Percentiles rank a stretch among this genome's conserved stretches.
phyloP scores from a whole-genome alignment of 2,329 filamentous ascomycete genomes.

The Rhynchosporium secalis region DNA sequence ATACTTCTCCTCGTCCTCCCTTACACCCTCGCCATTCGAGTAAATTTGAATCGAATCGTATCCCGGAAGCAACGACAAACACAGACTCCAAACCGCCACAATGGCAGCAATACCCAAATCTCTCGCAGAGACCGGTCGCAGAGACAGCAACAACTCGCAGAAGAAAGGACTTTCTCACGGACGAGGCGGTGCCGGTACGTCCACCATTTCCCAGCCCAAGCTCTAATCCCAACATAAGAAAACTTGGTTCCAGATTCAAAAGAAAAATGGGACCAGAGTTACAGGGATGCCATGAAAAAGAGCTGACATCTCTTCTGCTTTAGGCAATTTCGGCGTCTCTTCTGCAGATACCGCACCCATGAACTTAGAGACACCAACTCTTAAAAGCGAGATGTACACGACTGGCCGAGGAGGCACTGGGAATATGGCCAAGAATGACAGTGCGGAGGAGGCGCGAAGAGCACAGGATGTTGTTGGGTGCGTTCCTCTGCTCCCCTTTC shows the following conservation, averaged over 20 bases:
- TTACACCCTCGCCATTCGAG: neutral
- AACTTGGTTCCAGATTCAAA: too few relatives aligned
- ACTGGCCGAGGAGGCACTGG: constrained; percentile 86
- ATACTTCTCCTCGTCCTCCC: neutral
- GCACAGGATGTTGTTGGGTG: constrained; percentile 80
- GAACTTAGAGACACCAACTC: constrained; percentile 77
- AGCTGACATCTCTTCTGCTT: neutral
- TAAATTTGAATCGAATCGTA: neutral
- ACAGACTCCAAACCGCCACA: neutral
- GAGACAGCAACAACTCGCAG: constrained; percentile 28
- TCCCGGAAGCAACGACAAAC: neutral
- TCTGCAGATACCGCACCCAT: constrained; percentile 51
- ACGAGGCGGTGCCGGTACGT: constrained; percentile 70
- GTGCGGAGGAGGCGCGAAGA: constrained; percentile 71
- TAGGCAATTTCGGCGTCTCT: constrained; percentile 64
- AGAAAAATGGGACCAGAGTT: neutral
- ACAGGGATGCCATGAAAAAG: neutral
- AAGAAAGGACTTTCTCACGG: constrained; percentile 57
- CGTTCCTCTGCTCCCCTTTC: constrained; percentile 19
- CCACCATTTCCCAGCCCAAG: constrained; percentile 12
- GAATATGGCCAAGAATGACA: constrained; percentile 78
- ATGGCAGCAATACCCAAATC: constrained; percentile 33
- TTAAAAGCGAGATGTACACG: constrained; percentile 82
- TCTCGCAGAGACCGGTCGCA: constrained; percentile 26
- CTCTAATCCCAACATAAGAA: neutral